phyloP scores from a whole-genome alignment of 2,329 filamentous ascomycete species.

The Eutypella sp. region DNA sequence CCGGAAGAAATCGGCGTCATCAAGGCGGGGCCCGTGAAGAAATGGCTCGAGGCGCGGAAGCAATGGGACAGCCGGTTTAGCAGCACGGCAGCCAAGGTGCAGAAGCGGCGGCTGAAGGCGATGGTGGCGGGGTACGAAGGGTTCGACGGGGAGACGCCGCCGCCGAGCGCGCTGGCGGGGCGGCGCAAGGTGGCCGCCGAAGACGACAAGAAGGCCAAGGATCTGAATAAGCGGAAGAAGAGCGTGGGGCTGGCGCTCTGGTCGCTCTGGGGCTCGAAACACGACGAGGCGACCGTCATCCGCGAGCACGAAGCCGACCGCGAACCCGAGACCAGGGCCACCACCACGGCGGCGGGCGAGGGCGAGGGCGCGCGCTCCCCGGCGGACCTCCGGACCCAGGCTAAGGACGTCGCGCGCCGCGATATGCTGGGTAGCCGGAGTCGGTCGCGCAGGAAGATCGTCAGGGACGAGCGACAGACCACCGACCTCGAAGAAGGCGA shows the following conservation, averaged over 20 bases:
- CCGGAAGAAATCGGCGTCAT: constrained; percentile 68
- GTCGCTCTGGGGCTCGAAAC: constrained; percentile 83
- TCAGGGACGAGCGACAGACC: constrained; percentile 49
- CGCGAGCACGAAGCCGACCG: constrained; percentile 49
- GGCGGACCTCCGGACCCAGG: constrained; percentile 35
- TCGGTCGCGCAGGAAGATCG: constrained; percentile 40
- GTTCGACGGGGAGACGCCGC: constrained; percentile 71
- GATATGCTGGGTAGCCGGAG: constrained; percentile 26
- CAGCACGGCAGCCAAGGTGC: constrained; percentile 63
- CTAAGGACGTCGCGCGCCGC: constrained; percentile 20
- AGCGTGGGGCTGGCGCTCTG: constrained; percentile 71
- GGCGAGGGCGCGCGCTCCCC: constrained; percentile 39
- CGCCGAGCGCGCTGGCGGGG: constrained; percentile 77
- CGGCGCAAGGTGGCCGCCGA: constrained; percentile 49
- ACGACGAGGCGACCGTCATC: constrained; percentile 71
- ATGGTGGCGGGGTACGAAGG: constrained; percentile 66
- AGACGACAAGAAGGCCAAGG: constrained; percentile 43
- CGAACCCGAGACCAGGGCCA: constrained; percentile 26
- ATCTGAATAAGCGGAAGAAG: constrained; percentile 57
- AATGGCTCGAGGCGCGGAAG: constrained; percentile 73
- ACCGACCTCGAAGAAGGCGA: constrained; percentile 25
- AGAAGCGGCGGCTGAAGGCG: constrained; percentile 69
- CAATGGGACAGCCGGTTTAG: constrained; percentile 71
- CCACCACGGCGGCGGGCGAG: constrained; percentile 38
- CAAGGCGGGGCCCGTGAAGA: constrained; percentile 72